Evolutionary conservation across 2,329 filamentous ascomycete species (phyloP).

Genomic region (Verticillium nubilum): DNA sequence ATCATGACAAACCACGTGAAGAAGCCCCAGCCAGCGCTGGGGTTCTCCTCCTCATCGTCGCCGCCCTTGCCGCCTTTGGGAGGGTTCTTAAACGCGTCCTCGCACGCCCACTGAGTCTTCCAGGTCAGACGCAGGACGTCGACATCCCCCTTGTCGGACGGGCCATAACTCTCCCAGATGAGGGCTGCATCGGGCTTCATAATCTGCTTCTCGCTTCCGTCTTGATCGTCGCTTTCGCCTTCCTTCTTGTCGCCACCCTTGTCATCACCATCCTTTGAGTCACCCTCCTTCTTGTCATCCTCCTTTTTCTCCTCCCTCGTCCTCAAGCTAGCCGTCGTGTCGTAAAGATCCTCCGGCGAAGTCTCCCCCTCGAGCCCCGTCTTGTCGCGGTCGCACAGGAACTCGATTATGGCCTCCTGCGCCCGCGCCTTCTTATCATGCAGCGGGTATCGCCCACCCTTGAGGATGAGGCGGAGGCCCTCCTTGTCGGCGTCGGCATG

Average conservation of each 20-base stretch:
- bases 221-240: slow-evolving; percentile 29
- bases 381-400: slow-evolving; percentile 69
- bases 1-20: slow-evolving; percentile 96
- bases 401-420: slow-evolving; percentile 77
- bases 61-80: slow-evolving; percentile 38
- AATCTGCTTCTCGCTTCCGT: slow-evolving; percentile 44
- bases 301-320: slow-evolving; percentile 19
- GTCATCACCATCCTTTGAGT: slow-evolving; percentile 25
- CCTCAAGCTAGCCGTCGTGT: slow-evolving; percentile 17
- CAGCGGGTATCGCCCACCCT: slow-evolving; percentile 49
- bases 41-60: slow-evolving; percentile 31
- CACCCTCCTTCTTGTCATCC: slow-evolving; percentile 29
- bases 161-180: slow-evolving; percentile 68
- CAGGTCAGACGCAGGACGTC: slow-evolving; percentile 73
- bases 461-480: slow-evolving; percentile 65
- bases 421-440: slow-evolving; percentile 50
- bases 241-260: slow-evolving; percentile 26
- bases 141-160: slow-evolving; percentile 46
- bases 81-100: slow-evolving; percentile 35
- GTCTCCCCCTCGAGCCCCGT: slow-evolving; percentile 71
- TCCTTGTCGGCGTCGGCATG: slow-evolving; percentile 62
- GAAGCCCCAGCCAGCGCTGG: slow-evolving; percentile 73
- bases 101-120: slow-evolving; percentile 84
- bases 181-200: slow-evolving; percentile 57
- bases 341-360: slow-evolving; percentile 49